phyloP scores from a whole-genome alignment of 371 early-diverging fungal genomes.

The Dipsacomyces acuminosporus region DNA sequence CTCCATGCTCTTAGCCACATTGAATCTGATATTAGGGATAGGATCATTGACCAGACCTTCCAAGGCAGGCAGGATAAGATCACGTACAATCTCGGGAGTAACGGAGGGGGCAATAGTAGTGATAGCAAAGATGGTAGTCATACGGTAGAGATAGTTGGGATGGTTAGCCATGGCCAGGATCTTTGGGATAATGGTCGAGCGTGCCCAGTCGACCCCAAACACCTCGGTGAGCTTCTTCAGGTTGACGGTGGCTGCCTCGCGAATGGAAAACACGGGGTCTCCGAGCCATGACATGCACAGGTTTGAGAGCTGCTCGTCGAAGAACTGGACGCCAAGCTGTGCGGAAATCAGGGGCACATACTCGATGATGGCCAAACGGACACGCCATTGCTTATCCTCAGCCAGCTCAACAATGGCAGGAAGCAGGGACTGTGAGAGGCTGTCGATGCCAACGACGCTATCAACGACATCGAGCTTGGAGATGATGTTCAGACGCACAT shows the following conservation, averaged over 20 bases:
- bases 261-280: conserved; percentile 93
- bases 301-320: conserved; percentile 89
- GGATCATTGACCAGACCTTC: conserved; percentile 82
- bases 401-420: conserved; percentile 97
- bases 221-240: conserved; percentile 89
- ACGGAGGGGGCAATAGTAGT: conserved; percentile 87
- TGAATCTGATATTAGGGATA: conserved; percentile 98
- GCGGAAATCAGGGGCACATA: conserved; percentile 93
- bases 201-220: conserved; percentile 99
- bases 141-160: conserved; percentile 90
- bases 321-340: conserved; percentile 92
- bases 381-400: conserved; percentile 99
- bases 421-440: conserved; percentile 90
- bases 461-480: conserved; percentile 79
- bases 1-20: conserved; percentile 93
- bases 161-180: conserved; percentile 84
- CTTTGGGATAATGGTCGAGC: conserved; percentile 87
- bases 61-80: conserved; percentile 85
- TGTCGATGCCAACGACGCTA: conserved; percentile 92
- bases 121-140: conserved; percentile 95
- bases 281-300: conserved; percentile 96
- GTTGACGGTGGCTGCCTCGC: conserved; percentile 93
- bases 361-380: conserved; percentile 96
- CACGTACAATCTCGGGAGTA: conserved; percentile 80
- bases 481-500: conserved; percentile 96